Percentiles rank a stretch among this genome's conserved stretches.
phyloP scores from a whole-genome alignment of 129 eudicot genomes.

The Flaveria ramosissima region DNA sequence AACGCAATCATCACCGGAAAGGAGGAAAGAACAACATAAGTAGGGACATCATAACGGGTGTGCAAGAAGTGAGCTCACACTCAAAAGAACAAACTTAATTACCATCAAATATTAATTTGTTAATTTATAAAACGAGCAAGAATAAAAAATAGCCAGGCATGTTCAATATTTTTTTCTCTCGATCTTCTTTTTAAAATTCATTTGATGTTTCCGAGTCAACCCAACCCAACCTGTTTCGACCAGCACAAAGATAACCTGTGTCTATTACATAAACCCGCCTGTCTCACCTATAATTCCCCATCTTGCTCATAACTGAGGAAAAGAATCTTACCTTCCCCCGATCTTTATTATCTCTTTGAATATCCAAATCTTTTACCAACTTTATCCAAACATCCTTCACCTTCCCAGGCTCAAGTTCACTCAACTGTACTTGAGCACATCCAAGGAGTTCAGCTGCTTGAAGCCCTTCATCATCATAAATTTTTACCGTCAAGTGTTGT shows the following conservation, averaged over 20 bases:
- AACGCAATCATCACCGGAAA: too few species aligned
- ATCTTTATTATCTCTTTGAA: slow-evolving; percentile 86
- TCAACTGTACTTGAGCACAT: slow-evolving; percentile 73
- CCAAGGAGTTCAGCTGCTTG: slow-evolving; percentile 91
- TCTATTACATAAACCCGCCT: neutral
- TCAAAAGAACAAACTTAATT: too few species aligned
- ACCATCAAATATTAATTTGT: too few species aligned
- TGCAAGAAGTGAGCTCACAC: too few species aligned
- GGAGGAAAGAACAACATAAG: too few species aligned
- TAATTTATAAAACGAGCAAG: too few species aligned
- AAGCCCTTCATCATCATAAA: slow-evolving; percentile 87
- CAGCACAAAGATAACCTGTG: neutral
- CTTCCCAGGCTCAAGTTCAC: slow-evolving; percentile 84
- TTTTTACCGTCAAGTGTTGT: slow-evolving; percentile 80
- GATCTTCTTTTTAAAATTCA: too few species aligned
- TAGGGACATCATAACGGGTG: too few species aligned
- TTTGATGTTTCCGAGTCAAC: neutral
- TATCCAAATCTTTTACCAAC: slow-evolving; percentile 90
- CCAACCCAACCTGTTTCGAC: neutral
- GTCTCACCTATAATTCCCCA: neutral
- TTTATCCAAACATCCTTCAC: slow-evolving; percentile 92
- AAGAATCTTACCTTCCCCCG: slow-evolving; percentile 74
- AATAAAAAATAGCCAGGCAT: too few species aligned
- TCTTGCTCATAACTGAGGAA: slow-evolving; percentile 11
- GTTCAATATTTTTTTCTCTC: too few species aligned